Percentiles rank a stretch among this genome's conserved stretches.
Evolutionary conservation across 352 stramenopile genomes (phyloP).

Genomic region (Phytophthora ramorum): DNA sequence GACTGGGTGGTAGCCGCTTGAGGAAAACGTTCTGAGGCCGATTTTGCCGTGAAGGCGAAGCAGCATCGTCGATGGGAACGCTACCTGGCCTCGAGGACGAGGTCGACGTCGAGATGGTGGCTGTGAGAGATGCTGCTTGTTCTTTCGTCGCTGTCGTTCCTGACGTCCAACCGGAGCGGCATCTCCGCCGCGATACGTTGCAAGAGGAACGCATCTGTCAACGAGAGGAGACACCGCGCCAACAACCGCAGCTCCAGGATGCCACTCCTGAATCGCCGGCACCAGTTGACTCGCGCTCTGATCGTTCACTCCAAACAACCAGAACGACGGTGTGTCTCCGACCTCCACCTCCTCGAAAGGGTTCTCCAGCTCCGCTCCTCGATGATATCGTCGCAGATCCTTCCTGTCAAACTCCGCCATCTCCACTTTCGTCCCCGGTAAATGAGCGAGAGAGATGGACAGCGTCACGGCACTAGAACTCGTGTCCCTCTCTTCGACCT

Average conservation of each 20-base stretch:
- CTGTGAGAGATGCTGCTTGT: conserved; percentile 7
- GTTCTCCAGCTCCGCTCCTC: conserved; percentile 39
- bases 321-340: conserved; percentile 41
- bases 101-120: conserved; percentile 9
- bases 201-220: conserved; percentile 48
- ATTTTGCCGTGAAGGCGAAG: conserved; percentile 49
- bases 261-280: conserved; percentile 40
- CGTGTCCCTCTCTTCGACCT: neutral
- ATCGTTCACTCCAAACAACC: conserved; percentile 66
- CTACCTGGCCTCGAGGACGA: conserved; percentile 14
- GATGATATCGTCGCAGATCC: conserved; percentile 48
- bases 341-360: conserved; percentile 34
- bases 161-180: neutral
- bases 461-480: conserved; percentile 38
- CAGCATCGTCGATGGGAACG: conserved; percentile 55
- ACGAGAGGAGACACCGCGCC: conserved; percentile 51
- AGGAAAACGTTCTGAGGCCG: conserved; percentile 43
- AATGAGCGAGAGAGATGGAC: conserved; percentile 45
- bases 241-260: conserved; percentile 43
- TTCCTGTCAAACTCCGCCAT: conserved; percentile 61
- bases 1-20: conserved; percentile 51
- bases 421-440: conserved; percentile 55
- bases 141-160: conserved; percentile 17
- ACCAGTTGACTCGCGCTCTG: conserved; percentile 55
- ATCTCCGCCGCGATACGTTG: conserved; percentile 18